Percentiles rank a stretch among this genome's conserved stretches.
phyloP scores from a whole-genome alignment of 352 stramenopile species.

The Globisporangium acanthophoron region DNA sequence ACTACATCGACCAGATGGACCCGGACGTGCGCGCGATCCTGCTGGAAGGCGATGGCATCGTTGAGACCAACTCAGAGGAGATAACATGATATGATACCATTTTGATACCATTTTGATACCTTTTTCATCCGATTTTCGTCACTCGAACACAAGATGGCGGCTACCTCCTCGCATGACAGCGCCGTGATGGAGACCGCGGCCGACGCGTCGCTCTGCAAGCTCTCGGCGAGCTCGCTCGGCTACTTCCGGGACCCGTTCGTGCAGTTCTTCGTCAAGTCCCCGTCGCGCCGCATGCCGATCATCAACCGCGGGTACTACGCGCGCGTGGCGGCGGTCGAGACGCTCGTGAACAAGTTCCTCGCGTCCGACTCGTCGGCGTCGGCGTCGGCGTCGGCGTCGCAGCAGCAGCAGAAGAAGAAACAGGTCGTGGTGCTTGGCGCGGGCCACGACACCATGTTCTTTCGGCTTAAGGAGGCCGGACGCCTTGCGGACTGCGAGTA shows the following conservation, averaged over 20 bases:
- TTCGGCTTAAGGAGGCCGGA: constrained; percentile 45
- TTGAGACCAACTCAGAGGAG: too few species aligned
- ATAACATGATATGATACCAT: too few species aligned
- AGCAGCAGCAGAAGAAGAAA: constrained; percentile 17
- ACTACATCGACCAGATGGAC: constrained; percentile 66
- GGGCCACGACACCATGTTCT: constrained; percentile 84
- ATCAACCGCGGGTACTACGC: constrained; percentile 90
- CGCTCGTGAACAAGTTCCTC: constrained; percentile 66
- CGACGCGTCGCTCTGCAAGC: constrained; percentile 83
- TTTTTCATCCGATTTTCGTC: too few species aligned
- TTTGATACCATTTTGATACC: too few species aligned
- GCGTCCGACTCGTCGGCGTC: constrained; percentile 1
- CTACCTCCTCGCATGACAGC: constrained; percentile 36
- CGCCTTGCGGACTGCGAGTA: constrained; percentile 54
- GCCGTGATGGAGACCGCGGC: constrained; percentile 78
- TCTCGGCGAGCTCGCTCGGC: constrained; percentile 66
- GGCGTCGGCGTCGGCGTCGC: neutral
- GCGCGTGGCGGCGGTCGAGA: constrained; percentile 65
- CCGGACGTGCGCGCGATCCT: constrained; percentile 38
- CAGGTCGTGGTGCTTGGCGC: constrained; percentile 83
- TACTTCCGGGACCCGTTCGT: constrained; percentile 81
- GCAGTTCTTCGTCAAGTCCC: constrained; percentile 75
- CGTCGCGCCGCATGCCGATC: constrained; percentile 82
- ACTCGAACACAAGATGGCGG: neutral
- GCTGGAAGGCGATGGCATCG: constrained; percentile 7